phyloP scores from a whole-genome alignment of 768 basidiomycete species.

The Cyathus striatus region DNA sequence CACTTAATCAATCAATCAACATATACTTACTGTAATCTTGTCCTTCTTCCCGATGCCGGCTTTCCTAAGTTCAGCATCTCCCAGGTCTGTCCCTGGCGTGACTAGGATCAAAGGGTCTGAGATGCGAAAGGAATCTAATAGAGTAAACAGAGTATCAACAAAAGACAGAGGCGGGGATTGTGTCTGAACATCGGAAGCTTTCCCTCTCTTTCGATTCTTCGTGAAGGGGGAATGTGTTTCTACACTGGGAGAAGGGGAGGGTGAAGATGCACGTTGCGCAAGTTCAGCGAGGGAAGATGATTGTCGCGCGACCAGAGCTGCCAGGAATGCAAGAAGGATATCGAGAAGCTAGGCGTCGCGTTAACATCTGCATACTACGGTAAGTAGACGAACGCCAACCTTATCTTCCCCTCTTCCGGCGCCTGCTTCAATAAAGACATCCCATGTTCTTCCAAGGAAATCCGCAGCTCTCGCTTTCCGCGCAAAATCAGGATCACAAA shows the following conservation, averaged over 20 bases:
- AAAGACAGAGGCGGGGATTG: conserved; percentile 16
- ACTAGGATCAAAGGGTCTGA: conserved; percentile 48
- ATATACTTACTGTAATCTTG: conserved; percentile 45
- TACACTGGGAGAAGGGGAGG: too few species aligned
- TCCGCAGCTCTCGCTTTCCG: conserved; percentile 77
- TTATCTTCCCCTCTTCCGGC: conserved; percentile 58
- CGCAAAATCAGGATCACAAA: conserved; percentile 71
- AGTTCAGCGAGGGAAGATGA: conserved; percentile 50
- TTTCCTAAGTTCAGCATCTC: conserved; percentile 41
- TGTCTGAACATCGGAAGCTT: too few species aligned
- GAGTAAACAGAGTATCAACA: conserved; percentile 35
- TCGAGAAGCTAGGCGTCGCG: conserved; percentile 50
- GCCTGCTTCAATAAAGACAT: conserved; percentile 52
- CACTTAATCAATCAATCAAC: too few species aligned
- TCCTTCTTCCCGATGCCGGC: conserved; percentile 57
- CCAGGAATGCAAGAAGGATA: conserved; percentile 55
- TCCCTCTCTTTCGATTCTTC: too few species aligned
- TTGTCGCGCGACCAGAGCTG: conserved; percentile 59
- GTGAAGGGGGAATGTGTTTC: too few species aligned
- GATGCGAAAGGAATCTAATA: conserved; percentile 35
- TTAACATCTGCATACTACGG: too few species aligned
- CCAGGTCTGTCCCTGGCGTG: conserved; percentile 13
- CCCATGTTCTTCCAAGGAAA: conserved; percentile 67
- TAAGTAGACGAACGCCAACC: too few species aligned
- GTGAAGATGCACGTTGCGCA: conserved; percentile 30